Conservation (phyloP, 306 rosid genomes). For the Cucurbita maxima region DNA sequence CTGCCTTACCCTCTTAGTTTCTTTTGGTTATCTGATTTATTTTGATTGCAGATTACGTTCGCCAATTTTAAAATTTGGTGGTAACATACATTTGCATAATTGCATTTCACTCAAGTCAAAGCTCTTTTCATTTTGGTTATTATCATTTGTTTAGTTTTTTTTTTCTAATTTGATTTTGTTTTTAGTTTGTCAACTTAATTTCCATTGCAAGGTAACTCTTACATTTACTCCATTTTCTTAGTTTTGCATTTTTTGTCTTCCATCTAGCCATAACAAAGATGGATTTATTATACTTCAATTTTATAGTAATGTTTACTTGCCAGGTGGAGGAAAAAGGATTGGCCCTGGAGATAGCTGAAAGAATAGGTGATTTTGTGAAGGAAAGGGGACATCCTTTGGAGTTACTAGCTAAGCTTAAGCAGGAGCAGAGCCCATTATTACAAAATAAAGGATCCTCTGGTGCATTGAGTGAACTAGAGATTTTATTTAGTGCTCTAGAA, state of each 20-base stretch:
- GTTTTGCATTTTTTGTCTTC: neutral
- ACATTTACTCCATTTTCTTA: neutral
- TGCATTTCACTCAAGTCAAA: neutral
- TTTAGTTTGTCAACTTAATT: neutral
- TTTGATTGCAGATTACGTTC: neutral
- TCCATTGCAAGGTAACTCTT: neutral
- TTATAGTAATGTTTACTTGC: conserved; percentile 5
- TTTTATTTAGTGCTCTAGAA: conserved; percentile 64
- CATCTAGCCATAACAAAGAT: neutral
- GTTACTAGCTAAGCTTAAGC: conserved; percentile 50
- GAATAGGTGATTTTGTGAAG: conserved; percentile 59
- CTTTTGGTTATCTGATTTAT: neutral
- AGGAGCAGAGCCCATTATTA: conserved; percentile 52
- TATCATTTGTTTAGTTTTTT: neutral
- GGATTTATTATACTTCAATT: conserved; percentile 2
- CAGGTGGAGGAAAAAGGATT: conserved; percentile 92
- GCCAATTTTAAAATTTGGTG: neutral
- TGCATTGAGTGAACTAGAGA: conserved; percentile 67
- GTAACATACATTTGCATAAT: neutral
- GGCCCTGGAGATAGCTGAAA: conserved; percentile 59
- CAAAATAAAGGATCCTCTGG: conserved; percentile 39
- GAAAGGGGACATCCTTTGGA: conserved; percentile 75
- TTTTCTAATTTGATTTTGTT: neutral
- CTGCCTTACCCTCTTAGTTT: neutral
- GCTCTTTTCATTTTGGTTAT: neutral